These are phyloP conservation scores for Plicaturopsis crispa DNA, from an alignment of 768 basidiomycete species.

Conservation along the genomic window DNA sequence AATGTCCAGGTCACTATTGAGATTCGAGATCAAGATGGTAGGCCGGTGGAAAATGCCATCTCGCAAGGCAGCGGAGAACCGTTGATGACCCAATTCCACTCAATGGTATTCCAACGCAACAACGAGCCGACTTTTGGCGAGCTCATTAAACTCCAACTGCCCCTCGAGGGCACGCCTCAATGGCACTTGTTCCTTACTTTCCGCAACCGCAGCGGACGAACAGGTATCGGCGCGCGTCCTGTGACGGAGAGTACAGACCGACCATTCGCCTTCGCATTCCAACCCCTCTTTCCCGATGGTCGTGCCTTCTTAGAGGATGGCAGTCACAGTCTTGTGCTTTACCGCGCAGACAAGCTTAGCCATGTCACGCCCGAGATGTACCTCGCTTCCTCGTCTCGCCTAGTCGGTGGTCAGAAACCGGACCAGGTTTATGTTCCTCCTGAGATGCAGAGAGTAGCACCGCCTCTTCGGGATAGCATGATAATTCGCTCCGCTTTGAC, in stretches of 20 bases:
- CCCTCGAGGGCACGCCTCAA: constrained; percentile 54
- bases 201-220: constrained; percentile 57
- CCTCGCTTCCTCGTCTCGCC: constrained; percentile 58
- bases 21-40: constrained; percentile 68
- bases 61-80: constrained; percentile 85
- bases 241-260: constrained; percentile 44
- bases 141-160: constrained; percentile 80
- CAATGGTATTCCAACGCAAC: constrained; percentile 85
- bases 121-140: constrained; percentile 90
- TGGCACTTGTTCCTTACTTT: constrained; percentile 97
- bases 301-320: constrained; percentile 85
- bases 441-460: constrained; percentile 57
- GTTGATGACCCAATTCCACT: constrained; percentile 72
- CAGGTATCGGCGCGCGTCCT: constrained; percentile 32
- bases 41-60: constrained; percentile 60
- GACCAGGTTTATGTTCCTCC: constrained; percentile 53
- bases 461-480: constrained; percentile 70
- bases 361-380: constrained; percentile 66
- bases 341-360: constrained; percentile 66
- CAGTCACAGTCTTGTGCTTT: constrained; percentile 76
- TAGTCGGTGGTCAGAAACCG: constrained; percentile 44
- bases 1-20: constrained; percentile 91
- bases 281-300: constrained; percentile 75
- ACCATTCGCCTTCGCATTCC: constrained; percentile 89
- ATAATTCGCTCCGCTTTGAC: constrained; percentile 84